These are phyloP conservation scores for Aspergillus intermedius DNA, from an alignment of 2,329 filamentous ascomycete species.

Conservation along the genomic window DNA sequence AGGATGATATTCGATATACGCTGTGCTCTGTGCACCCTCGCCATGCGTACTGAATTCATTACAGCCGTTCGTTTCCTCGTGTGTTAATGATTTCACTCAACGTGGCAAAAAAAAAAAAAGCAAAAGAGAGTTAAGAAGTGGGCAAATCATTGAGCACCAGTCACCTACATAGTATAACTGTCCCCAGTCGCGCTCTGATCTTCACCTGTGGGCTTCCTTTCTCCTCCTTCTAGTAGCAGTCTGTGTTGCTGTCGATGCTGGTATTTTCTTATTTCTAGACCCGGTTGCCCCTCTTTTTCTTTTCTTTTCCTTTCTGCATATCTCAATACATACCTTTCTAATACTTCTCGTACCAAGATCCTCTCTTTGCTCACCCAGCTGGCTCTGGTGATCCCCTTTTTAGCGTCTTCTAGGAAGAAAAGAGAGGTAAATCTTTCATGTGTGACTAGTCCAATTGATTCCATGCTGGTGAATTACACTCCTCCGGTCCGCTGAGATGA, in stretches of 20 bases:
- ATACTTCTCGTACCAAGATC: neutral
- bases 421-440: neutral
- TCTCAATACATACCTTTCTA: neutral
- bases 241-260: neutral
- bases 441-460: neutral
- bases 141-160: too few relatives aligned
- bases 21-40: too few relatives aligned
- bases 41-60: too few relatives aligned
- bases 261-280: neutral
- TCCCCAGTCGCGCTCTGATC: neutral
- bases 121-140: neutral
- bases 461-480: neutral
- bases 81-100: slow-evolving; percentile 17
- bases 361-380: neutral
- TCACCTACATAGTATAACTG: too few relatives aligned
- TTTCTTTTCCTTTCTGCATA: neutral
- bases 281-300: neutral
- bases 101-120: slow-evolving; percentile 18
- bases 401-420: neutral
- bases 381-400: neutral
- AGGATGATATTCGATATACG: neutral
- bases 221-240: neutral
- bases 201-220: neutral
- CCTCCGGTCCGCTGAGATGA: slow-evolving; percentile 2
- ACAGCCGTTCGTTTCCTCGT: too few relatives aligned